These are phyloP conservation scores for Bacidia gigantensis DNA, from an alignment of 495 filamentous ascomycete species.

Conservation along the genomic window DNA sequence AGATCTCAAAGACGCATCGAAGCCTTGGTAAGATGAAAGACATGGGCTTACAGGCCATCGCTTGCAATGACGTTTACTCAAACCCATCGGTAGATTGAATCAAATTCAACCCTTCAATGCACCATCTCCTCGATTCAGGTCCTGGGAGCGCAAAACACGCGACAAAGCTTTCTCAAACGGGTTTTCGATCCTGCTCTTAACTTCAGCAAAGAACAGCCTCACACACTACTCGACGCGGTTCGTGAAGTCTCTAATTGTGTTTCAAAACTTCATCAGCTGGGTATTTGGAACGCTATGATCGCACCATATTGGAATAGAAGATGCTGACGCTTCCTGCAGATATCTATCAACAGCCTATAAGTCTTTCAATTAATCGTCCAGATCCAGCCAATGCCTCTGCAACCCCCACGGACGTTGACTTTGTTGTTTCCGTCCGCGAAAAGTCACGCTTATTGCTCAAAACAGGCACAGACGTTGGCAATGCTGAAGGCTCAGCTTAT, in stretches of 20 bases:
- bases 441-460: slow-evolving; percentile 67
- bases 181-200: slow-evolving; percentile 3
- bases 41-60: too few relatives aligned
- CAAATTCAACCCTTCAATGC: slow-evolving; percentile 64
- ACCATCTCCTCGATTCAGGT: slow-evolving; percentile 72
- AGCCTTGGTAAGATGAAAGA: slow-evolving; percentile 38
- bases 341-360: slow-evolving; percentile 75
- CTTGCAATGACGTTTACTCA: too few relatives aligned
- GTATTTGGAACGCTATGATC: slow-evolving; percentile 29
- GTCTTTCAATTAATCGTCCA: slow-evolving; percentile 63
- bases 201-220: slow-evolving; percentile 43
- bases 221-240: slow-evolving; percentile 66
- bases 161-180: slow-evolving; percentile 45
- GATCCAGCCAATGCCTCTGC: slow-evolving; percentile 40
- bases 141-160: slow-evolving; percentile 62
- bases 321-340: slow-evolving; percentile 32
- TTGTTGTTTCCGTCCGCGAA: slow-evolving; percentile 63
- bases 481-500: slow-evolving; percentile 83
- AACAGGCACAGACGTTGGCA: slow-evolving; percentile 85
- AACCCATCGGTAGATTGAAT: slow-evolving; percentile 49
- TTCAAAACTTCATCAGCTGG: slow-evolving; percentile 66
- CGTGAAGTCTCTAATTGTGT: slow-evolving; percentile 50
- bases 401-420: slow-evolving; percentile 58
- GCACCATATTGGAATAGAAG: not conserved
- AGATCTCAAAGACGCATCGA: slow-evolving; percentile 50